Base-by-base conservation (phyloP, 2,329 filamentous ascomycete species). In the Moelleriella libera region DNA sequence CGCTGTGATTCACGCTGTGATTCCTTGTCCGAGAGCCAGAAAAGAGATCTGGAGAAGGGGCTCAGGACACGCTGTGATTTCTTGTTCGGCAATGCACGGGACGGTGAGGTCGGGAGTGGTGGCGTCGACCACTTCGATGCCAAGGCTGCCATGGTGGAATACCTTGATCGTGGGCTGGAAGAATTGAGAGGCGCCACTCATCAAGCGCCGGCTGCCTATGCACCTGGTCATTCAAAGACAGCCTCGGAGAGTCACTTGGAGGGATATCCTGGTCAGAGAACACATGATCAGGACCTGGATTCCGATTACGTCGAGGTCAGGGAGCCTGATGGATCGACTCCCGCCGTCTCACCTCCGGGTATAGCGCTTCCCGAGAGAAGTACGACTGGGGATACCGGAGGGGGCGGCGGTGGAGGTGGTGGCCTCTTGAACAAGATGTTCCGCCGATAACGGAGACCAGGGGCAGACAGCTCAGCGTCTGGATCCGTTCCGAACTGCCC, bases 11-110 rank as follows among this genome's bases (percentile, higher is more conserved):
- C 58, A 28, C 62, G 63, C 11, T 68, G 71, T 50, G 68, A 71
- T 6, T 63, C 66, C 9, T 59, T 78, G 5, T 70, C 69, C 54
- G n/a, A n/a, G n/a, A n/a, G n/a, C n/a, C n/a, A n/a, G n/a, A n/a
- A 78, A 55, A 65, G 63, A 41, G 63, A 68, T 30, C 63, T 78
- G 1, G 73, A 75, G 54, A 58, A 60, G 0, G 72, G 76, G 48
- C 72, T 78, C 47, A 63, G 68, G 51, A 54, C 58, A 28, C 62
- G 63, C 11, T 68, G 71, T 50, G 68, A 71, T 6, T 63, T 66
- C 9, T 59, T 78, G 5, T 70, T 69, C 54, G 61, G 57, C 41
- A 74, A 73, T 51, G 67, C 63, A 1, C 61, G 64, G 48, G 65
- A 67, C 2, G 58, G 68, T 7, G 57, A 60, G 12, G 42, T 34